Evolutionary conservation across 2,329 filamentous ascomycete species (phyloP), one percentile per base, ranked within the genome.

Genomic region (Epichloe brachyelytri): DNA sequence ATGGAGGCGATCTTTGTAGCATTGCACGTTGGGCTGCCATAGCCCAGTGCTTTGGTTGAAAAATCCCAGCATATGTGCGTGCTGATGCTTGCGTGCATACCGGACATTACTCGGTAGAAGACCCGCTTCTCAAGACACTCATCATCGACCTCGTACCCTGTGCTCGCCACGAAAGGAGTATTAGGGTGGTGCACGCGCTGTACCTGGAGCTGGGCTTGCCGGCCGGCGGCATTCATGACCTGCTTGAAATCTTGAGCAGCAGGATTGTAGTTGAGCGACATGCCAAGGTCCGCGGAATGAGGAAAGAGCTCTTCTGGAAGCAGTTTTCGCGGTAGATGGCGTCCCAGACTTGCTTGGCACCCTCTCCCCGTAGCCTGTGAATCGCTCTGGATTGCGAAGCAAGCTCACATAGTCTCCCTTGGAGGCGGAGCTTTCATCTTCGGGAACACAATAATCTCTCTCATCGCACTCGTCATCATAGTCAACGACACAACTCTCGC

Each of bases 41-140:
- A 88, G 72, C 53, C 93, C 93, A 0, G 91, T 96, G 2, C 86
- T 89, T 70, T 96, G 89, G 68, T 98, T 96, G 56, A 97, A 62
- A 93, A 95, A 62, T 97, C 86, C 82, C 86, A 93, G 77, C 93
- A 98, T 41, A 98, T 74, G 68, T 98, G 93, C 0, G 90, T 87
- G 57, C 88, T 95, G 66, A 98, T 98, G 56, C 90, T 95, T 15
- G 93, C 88, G 67, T 98, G 93, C 93, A 98, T 96, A 43, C 93
- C 93, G 48, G 89, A 95, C 55, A 98, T 82, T 56, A 98, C 82
- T 6, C 90, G 80, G 70, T 97, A 93, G 67, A 98, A 98, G 38
- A 97, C 93, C n/a, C 93, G 85, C 76, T 98, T 97, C 73, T 98
- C 93, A 22, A 98, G 72, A 62, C 93, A 98, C 63, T 95, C 87